These are phyloP conservation scores for Stenogyne calaminthoides DNA, from an alignment of 305 asterid genomes.

Conservation along the genomic window DNA sequence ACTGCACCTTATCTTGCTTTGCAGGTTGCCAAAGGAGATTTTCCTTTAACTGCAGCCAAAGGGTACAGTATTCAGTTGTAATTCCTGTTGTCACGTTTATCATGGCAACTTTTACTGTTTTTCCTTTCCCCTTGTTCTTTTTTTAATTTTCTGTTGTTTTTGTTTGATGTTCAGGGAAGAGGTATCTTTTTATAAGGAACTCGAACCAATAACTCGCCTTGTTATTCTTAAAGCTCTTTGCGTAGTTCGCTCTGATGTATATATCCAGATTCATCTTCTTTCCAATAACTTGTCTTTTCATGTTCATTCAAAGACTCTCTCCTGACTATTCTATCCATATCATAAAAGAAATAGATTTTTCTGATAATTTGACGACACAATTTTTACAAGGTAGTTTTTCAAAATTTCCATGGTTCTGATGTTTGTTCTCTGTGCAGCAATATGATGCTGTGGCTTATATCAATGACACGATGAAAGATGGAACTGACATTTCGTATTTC, in stretches of 20 bases:
- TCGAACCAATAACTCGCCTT: slow-evolving; percentile 70
- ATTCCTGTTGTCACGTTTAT: slow-evolving; percentile 9
- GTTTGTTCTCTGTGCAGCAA: slow-evolving; percentile 55
- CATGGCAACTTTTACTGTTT: not conserved
- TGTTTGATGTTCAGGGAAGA: slow-evolving; percentile 58
- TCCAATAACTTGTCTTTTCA: not conserved
- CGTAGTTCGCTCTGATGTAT: slow-evolving; percentile 88
- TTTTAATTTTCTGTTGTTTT: slow-evolving; percentile 7
- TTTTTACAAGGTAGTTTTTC: slow-evolving; percentile 21
- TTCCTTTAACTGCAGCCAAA: slow-evolving; percentile 68
- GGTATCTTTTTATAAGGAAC: slow-evolving; percentile 67
- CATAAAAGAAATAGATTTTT: not conserved
- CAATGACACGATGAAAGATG: slow-evolving; percentile 54
- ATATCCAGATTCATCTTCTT: slow-evolving; percentile 24
- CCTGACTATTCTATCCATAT: not conserved
- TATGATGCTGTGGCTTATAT: slow-evolving; percentile 60
- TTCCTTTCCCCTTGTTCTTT: not conserved
- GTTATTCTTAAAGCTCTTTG: slow-evolving; percentile 85
- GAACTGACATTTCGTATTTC: slow-evolving; percentile 53
- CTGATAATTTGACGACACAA: not conserved
- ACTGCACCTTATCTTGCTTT: slow-evolving; percentile 32
- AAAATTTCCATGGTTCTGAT: slow-evolving; percentile 20
- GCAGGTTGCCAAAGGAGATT: slow-evolving; percentile 84
- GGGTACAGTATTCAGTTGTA: slow-evolving; percentile 52
- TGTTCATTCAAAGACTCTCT: slow-evolving; percentile 8